Evolutionary conservation across 768 basidiomycete species (phyloP), one percentile per base, ranked within the genome.

Genomic region (Pleurotus platypus): DNA sequence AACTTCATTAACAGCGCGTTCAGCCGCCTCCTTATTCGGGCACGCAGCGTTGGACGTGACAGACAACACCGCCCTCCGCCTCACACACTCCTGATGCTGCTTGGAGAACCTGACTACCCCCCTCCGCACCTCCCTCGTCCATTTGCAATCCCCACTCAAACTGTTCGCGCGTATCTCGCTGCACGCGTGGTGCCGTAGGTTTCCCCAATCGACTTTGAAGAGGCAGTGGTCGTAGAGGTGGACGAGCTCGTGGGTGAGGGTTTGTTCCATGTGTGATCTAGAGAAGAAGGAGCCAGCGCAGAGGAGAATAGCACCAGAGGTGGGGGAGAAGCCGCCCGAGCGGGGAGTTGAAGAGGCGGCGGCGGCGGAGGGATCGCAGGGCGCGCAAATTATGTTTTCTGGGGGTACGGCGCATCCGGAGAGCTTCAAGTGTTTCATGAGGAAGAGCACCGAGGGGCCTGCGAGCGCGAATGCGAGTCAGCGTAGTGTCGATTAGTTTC

Each of bases 141-240:
- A 96, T 53, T 84, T 80, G 71, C 97, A 99, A 71, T 98, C 96
- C 6, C 96, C 95, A 61, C 92, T 92, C 49, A 98, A 70, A 69
- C 85, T 96, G 60, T 94, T 96, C 0, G 97, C 95, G 45, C 97
- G 87, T 67, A 96, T 96, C 84, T 98, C 96, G 66, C 90, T 94
- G 69, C 97, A 99, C 2, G 96, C 97, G 68, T 97, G 94, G 75
- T 97, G 94, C 57, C 93, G 75, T 56, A 98, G 67, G 71, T 98
- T 90, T 47, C 70, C 72, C 94, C 92, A 97, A 69, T 97, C 86
- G 1, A 97, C 90, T 60, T 93, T 91, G 75, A 98, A 98, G 70
- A 86, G 85, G 72, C 92, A 90, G 60, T 96, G 91, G 70, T 99
- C 97, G 68, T 91, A 98, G 81, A 94, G 86, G 67, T 98, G 97